These are phyloP conservation scores for Cubamyces sp. DNA, from an alignment of 768 basidiomycete genomes.

Conservation along the genomic window DNA sequence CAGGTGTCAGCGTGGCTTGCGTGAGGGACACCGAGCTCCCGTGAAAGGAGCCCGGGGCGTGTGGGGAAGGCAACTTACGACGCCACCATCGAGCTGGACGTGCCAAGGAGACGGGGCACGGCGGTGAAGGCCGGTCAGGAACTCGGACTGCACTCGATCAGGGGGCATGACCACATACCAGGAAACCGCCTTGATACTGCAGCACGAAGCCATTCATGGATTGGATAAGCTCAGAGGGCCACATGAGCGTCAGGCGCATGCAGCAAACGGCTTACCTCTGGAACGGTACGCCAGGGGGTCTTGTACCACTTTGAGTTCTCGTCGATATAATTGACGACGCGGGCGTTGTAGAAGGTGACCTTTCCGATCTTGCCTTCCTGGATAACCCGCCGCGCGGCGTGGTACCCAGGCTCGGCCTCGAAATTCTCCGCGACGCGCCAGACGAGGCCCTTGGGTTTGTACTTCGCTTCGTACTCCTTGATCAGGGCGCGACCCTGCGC, in stretches of 20 bases:
- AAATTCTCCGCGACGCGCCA: constrained; percentile 86
- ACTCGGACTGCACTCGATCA: background rate
- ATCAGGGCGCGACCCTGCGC: constrained; percentile 65
- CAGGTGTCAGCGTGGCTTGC: background rate
- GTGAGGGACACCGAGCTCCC: background rate
- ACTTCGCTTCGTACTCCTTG: constrained; percentile 63
- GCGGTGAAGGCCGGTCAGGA: constrained; percentile 17
- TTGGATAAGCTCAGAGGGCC: constrained; percentile 6
- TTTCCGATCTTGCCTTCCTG: constrained; percentile 69
- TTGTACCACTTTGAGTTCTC: constrained; percentile 76
- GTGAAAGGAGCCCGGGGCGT: background rate
- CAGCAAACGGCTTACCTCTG: constrained; percentile 57
- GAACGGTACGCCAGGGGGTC: constrained; percentile 82
- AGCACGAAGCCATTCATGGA: background rate
- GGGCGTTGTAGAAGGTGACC: constrained; percentile 66
- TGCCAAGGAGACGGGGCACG: constrained; percentile 19
- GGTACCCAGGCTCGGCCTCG: constrained; percentile 67
- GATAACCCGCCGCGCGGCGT: constrained; percentile 52
- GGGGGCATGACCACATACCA: constrained; percentile 53
- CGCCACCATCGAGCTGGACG: constrained; percentile 74
- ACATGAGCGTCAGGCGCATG: background rate
- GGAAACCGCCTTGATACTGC: constrained; percentile 81
- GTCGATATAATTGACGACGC: constrained; percentile 56
- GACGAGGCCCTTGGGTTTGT: constrained; percentile 67
- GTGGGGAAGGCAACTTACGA: constrained; percentile 48